Percentiles rank a stretch among this genome's conserved stretches.
Conservation (phyloP, 2,329 filamentous ascomycete species). For the Pseudogymnoascus sp. region DNA sequence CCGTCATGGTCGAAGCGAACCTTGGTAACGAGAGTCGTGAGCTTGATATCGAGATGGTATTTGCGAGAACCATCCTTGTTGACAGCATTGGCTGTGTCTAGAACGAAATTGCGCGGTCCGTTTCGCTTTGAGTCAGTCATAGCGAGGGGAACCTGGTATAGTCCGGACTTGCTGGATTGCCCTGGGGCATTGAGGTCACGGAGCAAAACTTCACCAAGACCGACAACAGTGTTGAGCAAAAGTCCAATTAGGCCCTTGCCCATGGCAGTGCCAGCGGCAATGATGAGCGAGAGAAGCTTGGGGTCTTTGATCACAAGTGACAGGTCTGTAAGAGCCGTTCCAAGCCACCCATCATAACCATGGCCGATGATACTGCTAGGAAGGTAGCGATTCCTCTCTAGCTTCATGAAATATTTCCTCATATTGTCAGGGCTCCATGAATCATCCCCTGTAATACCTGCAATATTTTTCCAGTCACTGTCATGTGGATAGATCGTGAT, state of each 20-base stretch:
- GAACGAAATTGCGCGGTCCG: constrained; percentile 21
- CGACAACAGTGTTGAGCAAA: constrained; percentile 11
- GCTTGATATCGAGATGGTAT: constrained; percentile 19
- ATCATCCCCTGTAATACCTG: constrained; percentile 15
- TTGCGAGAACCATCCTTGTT: constrained; percentile 18
- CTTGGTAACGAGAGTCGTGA: constrained; percentile 32
- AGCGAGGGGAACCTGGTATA: constrained; percentile 22
- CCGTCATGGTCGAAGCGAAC: constrained; percentile 31
- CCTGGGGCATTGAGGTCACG: constrained; percentile 19
- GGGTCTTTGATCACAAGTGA: constrained; percentile 16
- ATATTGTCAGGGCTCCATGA: constrained; percentile 14
- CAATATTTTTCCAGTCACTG: constrained; percentile 17
- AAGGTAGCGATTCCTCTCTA: constrained; percentile 14
- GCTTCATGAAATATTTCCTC: constrained; percentile 12
- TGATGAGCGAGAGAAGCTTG: constrained; percentile 15
- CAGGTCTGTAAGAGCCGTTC: constrained; percentile 10
- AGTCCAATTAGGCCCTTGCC: constrained; percentile 12
- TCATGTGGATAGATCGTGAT: constrained; percentile 16
- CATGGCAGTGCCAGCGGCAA: constrained; percentile 16
- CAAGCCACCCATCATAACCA: constrained; percentile 23
- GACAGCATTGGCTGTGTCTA: constrained; percentile 19
- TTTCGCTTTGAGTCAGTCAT: constrained; percentile 17
- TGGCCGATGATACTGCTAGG: constrained; percentile 14
- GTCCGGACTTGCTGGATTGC: constrained; percentile 15
- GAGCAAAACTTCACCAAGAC: constrained; percentile 14